These are phyloP conservation scores for Fusarium papillatum DNA, from an alignment of 2,329 filamentous ascomycete species.

Conservation along the genomic window DNA sequence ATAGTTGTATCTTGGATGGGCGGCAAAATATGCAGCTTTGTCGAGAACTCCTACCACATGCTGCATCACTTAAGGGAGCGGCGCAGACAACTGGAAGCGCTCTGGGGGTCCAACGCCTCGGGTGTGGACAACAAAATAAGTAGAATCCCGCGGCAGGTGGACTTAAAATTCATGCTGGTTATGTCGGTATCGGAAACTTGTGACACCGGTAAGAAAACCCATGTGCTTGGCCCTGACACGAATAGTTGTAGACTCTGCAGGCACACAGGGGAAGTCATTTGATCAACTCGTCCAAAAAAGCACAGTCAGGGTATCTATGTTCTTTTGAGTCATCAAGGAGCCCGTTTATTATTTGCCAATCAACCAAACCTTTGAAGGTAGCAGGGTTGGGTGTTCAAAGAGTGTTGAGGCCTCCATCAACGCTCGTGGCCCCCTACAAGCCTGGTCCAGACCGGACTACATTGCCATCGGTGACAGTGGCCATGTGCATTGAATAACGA, in stretches of 20 bases:
- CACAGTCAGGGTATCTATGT: slow-evolving; percentile 64
- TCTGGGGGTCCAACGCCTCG: slow-evolving; percentile 71
- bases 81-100: slow-evolving; percentile 74
- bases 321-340: slow-evolving; percentile 45
- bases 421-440: slow-evolving; percentile 24
- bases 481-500: slow-evolving; percentile 81
- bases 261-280: slow-evolving; percentile 60
- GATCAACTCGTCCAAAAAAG: slow-evolving; percentile 65
- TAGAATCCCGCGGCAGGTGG: background rate
- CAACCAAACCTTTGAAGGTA: slow-evolving; percentile 47
- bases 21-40: slow-evolving; percentile 81
- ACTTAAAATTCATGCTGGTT: slow-evolving; percentile 57
- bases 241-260: slow-evolving; percentile 51
- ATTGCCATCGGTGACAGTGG: slow-evolving; percentile 82
- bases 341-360: slow-evolving; percentile 41
- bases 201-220: slow-evolving; percentile 89
- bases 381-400: slow-evolving; percentile 46
- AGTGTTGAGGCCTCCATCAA: slow-evolving; percentile 47
- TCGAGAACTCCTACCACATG: slow-evolving; percentile 78
- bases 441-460: slow-evolving; percentile 68
- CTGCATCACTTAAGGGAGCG: slow-evolving; percentile 82
- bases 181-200: slow-evolving; percentile 83
- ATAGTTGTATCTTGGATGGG: slow-evolving; percentile 79
- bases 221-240: slow-evolving; percentile 57
- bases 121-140: slow-evolving; percentile 85